These are phyloP conservation scores for Schizopora paradoxa DNA, from an alignment of 1,284 basidiomycete genomes.

Conservation along the genomic window DNA sequence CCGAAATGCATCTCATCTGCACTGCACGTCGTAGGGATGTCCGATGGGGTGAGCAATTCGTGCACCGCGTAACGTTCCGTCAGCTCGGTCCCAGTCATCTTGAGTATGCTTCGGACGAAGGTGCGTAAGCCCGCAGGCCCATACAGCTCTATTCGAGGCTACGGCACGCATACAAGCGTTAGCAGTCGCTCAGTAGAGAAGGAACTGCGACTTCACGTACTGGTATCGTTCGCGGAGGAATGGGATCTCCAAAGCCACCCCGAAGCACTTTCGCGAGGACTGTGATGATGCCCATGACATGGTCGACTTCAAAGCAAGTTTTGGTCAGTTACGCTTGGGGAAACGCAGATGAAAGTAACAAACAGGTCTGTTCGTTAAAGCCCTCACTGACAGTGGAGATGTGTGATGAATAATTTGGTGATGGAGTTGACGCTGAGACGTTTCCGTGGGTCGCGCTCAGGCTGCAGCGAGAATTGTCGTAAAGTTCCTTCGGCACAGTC, in stretches of 20 bases:
- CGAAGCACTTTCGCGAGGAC: conserved; percentile 61
- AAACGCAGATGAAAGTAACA: conserved; percentile 7
- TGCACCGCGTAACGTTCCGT: conserved; percentile 74
- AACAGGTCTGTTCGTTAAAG: background rate
- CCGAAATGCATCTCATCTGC: conserved; percentile 52
- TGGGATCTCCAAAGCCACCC: conserved; percentile 31
- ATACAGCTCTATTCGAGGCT: conserved; percentile 72
- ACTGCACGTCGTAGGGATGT: conserved; percentile 46
- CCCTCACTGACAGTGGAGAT: conserved; percentile 67
- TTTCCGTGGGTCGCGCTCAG: conserved; percentile 26
- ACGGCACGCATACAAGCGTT: conserved; percentile 5
- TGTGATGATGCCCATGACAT: conserved; percentile 76
- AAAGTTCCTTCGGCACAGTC: conserved; percentile 86
- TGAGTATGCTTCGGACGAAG: conserved; percentile 70
- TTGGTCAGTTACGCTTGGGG: conserved; percentile 8
- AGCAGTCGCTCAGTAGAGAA: background rate
- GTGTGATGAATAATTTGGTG: conserved; percentile 79
- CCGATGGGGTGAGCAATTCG: conserved; percentile 61
- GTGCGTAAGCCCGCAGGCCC: conserved; percentile 80
- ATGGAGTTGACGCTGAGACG: conserved; percentile 50
- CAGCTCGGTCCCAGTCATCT: conserved; percentile 63
- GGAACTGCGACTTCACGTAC: conserved; percentile 16
- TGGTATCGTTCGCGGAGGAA: conserved; percentile 23
- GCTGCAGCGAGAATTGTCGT: conserved; percentile 51
- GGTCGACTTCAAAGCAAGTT: conserved; percentile 54